Conservation (phyloP, 2,329 filamentous ascomycete genomes). For the Phyllosticta ampelicida region DNA sequence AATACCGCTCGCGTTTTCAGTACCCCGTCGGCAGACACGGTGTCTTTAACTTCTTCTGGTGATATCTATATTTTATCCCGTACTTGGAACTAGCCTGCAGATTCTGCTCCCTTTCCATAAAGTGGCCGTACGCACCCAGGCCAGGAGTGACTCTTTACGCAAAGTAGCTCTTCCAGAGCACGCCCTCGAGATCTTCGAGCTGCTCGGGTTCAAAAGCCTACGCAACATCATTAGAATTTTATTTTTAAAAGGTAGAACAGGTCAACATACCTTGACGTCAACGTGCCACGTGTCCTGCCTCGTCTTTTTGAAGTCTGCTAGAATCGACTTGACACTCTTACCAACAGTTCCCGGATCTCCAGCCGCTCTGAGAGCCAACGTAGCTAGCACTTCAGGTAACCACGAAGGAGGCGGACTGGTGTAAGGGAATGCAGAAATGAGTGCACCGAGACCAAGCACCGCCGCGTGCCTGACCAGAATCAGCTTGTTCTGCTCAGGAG, state of each 20-base stretch:
- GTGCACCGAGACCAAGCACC: slow-evolving; percentile 77
- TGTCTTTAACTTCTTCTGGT: not conserved
- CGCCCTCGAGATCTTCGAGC: slow-evolving; percentile 87
- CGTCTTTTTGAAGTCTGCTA: slow-evolving; percentile 99
- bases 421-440: slow-evolving; percentile 95
- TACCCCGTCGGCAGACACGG: not conserved
- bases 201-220: slow-evolving; percentile 81
- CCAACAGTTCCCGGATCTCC: slow-evolving; percentile 86
- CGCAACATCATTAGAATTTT: not conserved
- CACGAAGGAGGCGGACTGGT: slow-evolving; percentile 81
- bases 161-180: slow-evolving; percentile 99
- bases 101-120: too few species aligned
- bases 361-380: slow-evolving; percentile 72
- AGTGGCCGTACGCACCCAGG: not conserved
- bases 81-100: not conserved
- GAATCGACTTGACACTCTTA: slow-evolving; percentile 85
- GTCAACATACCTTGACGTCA: slow-evolving; percentile 74
- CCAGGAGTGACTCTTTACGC: slow-evolving; percentile 46
- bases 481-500: slow-evolving; percentile 61
- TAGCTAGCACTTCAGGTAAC: slow-evolving; percentile 88
- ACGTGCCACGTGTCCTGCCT: slow-evolving; percentile 97
- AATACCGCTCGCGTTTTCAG: not conserved
- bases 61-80: not conserved
- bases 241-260: not conserved
- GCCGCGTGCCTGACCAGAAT: slow-evolving; percentile 79